phyloP scores from a whole-genome alignment of 208 protist species.

The Leishmania major region DNA sequence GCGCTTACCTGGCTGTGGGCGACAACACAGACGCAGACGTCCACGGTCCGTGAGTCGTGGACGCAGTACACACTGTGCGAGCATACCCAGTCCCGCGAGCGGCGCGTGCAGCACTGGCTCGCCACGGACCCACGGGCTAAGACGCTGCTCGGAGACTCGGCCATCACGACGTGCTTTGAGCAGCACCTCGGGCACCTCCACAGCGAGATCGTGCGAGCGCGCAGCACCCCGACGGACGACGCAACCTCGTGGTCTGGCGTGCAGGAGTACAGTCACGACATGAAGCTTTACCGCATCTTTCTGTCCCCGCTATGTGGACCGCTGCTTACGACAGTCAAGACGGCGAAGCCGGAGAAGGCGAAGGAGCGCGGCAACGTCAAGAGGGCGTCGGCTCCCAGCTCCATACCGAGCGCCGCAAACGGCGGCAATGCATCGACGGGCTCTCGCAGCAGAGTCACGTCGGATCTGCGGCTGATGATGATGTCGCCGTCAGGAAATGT shows the following conservation, averaged over 20 bases:
- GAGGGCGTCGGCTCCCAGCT: background rate
- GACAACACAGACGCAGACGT: constrained; percentile 29
- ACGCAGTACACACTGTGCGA: constrained; percentile 67
- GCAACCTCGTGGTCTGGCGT: constrained; percentile 29
- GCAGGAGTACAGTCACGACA: constrained; percentile 63
- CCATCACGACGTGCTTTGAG: constrained; percentile 41
- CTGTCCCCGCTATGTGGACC: constrained; percentile 64
- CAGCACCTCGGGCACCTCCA: constrained; percentile 53
- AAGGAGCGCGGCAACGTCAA: constrained; percentile 4
- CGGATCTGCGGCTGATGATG: background rate
- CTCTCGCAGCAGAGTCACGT: background rate
- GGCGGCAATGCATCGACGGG: background rate
- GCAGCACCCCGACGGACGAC: constrained; percentile 48
- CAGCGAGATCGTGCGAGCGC: constrained; percentile 64
- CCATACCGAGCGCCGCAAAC: constrained; percentile 1
- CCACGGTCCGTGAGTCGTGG: constrained; percentile 46
- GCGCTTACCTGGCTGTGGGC: constrained; percentile 47
- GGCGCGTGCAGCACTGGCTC: constrained; percentile 47
- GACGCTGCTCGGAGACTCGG: constrained; percentile 37
- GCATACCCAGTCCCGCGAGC: constrained; percentile 45
- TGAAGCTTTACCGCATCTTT: constrained; percentile 78
- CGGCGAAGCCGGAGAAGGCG: constrained; percentile 23
- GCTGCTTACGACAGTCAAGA: constrained; percentile 69
- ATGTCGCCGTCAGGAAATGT: background rate
- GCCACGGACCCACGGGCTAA: constrained; percentile 33